Conservation (phyloP, 257 asterid species). For the Ilex asprella region DNA sequence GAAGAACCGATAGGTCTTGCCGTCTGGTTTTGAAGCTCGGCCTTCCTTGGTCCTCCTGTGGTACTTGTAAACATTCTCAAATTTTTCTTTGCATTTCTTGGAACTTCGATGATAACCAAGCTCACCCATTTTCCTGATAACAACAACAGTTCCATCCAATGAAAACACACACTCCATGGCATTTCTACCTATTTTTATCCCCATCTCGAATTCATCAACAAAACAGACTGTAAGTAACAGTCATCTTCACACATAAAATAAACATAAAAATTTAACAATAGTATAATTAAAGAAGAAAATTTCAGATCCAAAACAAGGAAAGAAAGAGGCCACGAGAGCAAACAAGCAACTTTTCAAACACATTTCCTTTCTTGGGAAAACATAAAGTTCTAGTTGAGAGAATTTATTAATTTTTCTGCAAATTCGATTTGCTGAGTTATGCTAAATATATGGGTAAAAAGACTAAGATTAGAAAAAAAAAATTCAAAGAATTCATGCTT, state of each 20-base stretch:
- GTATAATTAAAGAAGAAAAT: conserved; percentile 4
- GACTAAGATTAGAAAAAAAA: neutral
- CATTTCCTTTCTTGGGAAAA: conserved; percentile 22
- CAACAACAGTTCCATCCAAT: conserved; percentile 7
- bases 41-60: conserved; percentile 87
- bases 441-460: neutral
- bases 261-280: conserved; percentile 17
- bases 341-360: conserved; percentile 10
- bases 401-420: neutral
- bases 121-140: conserved; percentile 88
- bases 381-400: neutral
- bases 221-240: conserved; percentile 3
- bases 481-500: neutral
- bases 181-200: neutral
- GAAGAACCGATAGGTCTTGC: conserved; percentile 76
- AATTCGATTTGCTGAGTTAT: conserved; percentile 9
- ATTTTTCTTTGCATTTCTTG: conserved; percentile 92
- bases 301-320: conserved; percentile 8
- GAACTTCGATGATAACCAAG: conserved; percentile 72
- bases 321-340: neutral
- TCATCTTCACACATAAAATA: conserved; percentile 32
- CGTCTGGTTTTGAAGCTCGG: conserved; percentile 79
- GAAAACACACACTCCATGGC: conserved; percentile 5
- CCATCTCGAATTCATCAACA: conserved; percentile 21
- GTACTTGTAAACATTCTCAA: conserved; percentile 86